phyloP scores from a whole-genome alignment of 2,329 filamentous ascomycete genomes.

The Sclerotinia nivalis region DNA sequence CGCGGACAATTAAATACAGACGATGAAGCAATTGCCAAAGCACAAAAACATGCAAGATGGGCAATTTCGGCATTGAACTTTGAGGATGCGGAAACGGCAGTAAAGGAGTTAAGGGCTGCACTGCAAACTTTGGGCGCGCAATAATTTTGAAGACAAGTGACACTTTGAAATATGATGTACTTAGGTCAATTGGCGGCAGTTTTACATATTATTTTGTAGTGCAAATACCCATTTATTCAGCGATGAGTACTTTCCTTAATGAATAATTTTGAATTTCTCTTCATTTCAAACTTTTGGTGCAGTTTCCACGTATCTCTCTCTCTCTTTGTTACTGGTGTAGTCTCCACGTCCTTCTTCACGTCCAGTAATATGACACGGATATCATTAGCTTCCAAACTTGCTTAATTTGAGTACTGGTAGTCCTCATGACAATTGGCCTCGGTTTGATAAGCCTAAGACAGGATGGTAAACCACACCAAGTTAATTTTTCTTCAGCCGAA shows the following conservation, averaged over 20 bases:
- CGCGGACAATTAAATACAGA: slow-evolving; percentile 56
- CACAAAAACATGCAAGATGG: slow-evolving; percentile 96
- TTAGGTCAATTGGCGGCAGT: neutral
- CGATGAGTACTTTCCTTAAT: neutral
- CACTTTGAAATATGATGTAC: neutral
- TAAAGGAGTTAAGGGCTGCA: slow-evolving; percentile 78
- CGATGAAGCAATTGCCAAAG: slow-evolving; percentile 69
- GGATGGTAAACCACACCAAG: no score
- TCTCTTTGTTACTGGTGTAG: neutral
- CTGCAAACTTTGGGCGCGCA: slow-evolving; percentile 48
- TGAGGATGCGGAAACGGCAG: slow-evolving; percentile 88
- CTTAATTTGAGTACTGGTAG: neutral
- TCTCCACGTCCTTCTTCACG: neutral
- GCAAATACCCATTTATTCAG: slow-evolving; percentile 1
- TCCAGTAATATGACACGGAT: neutral
- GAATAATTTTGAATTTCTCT: neutral
- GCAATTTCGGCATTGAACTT: slow-evolving; percentile 96
- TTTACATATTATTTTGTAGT: neutral
- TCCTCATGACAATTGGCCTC: neutral
- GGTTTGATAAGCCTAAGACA: no score
- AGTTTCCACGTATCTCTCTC: neutral
- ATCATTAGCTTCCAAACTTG: neutral
- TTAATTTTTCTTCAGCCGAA: neutral
- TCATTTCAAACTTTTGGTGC: neutral
- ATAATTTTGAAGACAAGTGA: slow-evolving; percentile 22